These are phyloP conservation scores for Omphalotus olearius DNA, from an alignment of 1,284 basidiomycete species.

Conservation along the genomic window DNA sequence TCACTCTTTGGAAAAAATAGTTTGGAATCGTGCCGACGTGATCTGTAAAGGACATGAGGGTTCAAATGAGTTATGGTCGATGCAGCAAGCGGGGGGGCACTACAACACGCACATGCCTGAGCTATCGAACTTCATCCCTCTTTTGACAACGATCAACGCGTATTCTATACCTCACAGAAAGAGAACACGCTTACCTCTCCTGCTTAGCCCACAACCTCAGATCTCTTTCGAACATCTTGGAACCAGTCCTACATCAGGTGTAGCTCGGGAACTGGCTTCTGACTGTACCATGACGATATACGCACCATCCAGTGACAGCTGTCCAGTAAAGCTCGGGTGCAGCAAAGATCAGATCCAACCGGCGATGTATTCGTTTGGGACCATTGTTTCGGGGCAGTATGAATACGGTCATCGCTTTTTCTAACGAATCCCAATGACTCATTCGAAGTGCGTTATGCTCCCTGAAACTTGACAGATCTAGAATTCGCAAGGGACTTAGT, in stretches of 20 bases:
- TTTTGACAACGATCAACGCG: conserved; percentile 21
- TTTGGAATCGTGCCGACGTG: conserved; percentile 59
- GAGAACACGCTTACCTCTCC: conserved; percentile 38
- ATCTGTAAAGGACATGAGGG: conserved; percentile 34
- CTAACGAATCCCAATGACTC: conserved; percentile 59
- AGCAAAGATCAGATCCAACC: conserved; percentile 75
- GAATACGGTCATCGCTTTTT: conserved; percentile 71
- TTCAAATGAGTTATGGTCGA: neutral
- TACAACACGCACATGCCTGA: conserved; percentile 57
- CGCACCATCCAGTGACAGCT: conserved; percentile 74
- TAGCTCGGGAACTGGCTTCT: neutral
- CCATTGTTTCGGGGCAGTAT: conserved; percentile 38
- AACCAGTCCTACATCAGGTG: conserved; percentile 61
- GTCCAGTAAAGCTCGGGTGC: conserved; percentile 70
- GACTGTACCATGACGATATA: conserved; percentile 2
- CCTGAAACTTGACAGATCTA: conserved; percentile 58
- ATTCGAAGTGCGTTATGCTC: conserved; percentile 48
- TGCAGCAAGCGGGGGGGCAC: conserved; percentile 12
- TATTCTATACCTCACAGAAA: neutral
- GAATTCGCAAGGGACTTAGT: conserved; percentile 4
- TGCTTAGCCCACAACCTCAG: conserved; percentile 67
- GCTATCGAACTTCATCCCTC: conserved; percentile 78
- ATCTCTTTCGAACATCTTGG: conserved; percentile 79
- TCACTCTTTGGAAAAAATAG: conserved; percentile 57
- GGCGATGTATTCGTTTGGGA: conserved; percentile 40